Evolutionary conservation across 2,329 filamentous ascomycete species (phyloP).

Genomic region (Fusarium poae): DNA sequence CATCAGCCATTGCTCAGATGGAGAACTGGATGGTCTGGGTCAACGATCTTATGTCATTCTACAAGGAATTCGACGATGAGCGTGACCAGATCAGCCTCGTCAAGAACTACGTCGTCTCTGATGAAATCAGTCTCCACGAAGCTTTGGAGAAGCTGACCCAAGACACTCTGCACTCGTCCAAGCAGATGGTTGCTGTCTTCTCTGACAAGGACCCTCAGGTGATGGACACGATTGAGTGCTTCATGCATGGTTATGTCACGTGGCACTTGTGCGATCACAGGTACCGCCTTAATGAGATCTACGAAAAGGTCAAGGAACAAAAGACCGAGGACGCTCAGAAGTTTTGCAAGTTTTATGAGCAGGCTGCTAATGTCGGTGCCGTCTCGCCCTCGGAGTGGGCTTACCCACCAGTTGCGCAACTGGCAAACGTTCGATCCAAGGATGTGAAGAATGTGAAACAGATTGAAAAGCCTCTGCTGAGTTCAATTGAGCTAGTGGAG

Average conservation of each 20-base stretch:
- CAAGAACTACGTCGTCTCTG: not conserved
- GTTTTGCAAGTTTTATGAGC: not conserved
- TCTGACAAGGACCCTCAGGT: constrained; percentile 4
- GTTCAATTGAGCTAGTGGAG: not conserved
- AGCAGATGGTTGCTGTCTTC: constrained; percentile 5
- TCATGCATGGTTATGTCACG: constrained; percentile 6
- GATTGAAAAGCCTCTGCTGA: not conserved
- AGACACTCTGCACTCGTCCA: not conserved
- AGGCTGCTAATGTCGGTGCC: not conserved
- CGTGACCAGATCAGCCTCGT: constrained; percentile 3
- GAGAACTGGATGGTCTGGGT: constrained; percentile 13
- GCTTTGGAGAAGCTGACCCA: not conserved
- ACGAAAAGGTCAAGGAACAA: not conserved
- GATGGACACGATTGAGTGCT: constrained; percentile 7
- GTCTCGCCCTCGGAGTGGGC: not conserved
- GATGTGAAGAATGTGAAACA: not conserved
- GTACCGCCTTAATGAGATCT: not conserved
- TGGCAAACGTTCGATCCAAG: not conserved
- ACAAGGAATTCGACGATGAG: constrained; percentile 8
- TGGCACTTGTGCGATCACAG: not conserved
- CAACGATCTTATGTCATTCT: constrained; percentile 8
- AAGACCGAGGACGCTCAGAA: not conserved
- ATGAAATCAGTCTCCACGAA: not conserved
- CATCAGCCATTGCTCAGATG: constrained; percentile 1
- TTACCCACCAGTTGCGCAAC: not conserved